Percentiles rank a stretch among this genome's conserved stretches.
phyloP scores from a whole-genome alignment of 805 yeast genomes.

The Metschnikowia peoriensis region DNA sequence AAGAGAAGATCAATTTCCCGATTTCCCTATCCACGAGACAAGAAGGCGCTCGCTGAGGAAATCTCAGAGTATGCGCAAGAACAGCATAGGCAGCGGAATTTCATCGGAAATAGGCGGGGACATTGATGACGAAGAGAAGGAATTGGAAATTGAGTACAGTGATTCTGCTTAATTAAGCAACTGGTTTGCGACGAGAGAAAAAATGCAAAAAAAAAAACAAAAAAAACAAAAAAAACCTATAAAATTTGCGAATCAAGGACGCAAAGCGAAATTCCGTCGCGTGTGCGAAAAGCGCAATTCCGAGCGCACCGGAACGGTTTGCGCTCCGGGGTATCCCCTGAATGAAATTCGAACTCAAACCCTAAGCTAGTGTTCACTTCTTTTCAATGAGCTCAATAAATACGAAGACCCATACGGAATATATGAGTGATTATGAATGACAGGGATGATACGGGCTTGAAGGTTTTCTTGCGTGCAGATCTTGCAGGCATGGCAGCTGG shows the following conservation, averaged over 20 bases:
- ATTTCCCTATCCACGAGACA: neutral
- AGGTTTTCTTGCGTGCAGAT: neutral
- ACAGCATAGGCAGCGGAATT: neutral
- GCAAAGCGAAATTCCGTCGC: neutral
- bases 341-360: too few species aligned
- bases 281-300: neutral
- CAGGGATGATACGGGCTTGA: neutral
- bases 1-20: neutral
- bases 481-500: neutral
- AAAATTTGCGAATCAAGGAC: too few species aligned
- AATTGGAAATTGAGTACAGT: constrained; percentile 22
- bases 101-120: neutral
- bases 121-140: constrained; percentile 16
- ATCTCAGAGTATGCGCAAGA: neutral
- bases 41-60: neutral
- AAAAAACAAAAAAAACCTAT: neutral
- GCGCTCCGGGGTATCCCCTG: too few species aligned
- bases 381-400: too few species aligned
- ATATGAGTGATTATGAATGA: too few species aligned
- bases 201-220: neutral
- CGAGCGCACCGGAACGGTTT: neutral
- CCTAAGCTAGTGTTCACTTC: neutral
- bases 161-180: constrained; percentile 12
- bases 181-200: neutral
- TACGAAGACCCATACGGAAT: too few species aligned